Conservation (phyloP, 805 yeast genomes). For the Maudiozyma serrabonitensis region DNA sequence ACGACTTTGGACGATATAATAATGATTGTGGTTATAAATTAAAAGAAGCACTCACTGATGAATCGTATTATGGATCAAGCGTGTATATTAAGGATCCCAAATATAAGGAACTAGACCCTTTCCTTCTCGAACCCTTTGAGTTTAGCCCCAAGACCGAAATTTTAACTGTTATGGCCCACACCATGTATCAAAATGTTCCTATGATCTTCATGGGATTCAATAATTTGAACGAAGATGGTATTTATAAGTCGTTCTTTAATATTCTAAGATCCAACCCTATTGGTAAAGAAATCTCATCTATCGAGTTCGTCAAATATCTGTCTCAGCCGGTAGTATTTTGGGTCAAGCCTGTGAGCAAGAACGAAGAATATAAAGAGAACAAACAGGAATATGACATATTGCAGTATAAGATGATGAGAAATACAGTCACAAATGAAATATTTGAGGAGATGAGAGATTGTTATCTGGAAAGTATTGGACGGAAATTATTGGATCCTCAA, state of each 20-base stretch:
- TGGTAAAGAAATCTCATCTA: background rate
- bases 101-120: background rate
- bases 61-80: too few relatives aligned
- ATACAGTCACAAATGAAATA: background rate
- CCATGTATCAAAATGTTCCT: background rate
- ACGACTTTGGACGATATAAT: too few relatives aligned
- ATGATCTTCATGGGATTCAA: background rate
- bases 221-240: background rate
- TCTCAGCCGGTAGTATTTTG: background rate
- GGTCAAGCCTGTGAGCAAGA: background rate
- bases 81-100: too few relatives aligned
- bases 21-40: too few relatives aligned
- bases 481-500: background rate
- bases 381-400: background rate
- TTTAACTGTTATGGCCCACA: too few relatives aligned
- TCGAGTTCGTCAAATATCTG: background rate
- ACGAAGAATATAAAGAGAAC: too few relatives aligned
- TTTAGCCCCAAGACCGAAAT: too few relatives aligned
- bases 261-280: background rate
- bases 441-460: background rate
- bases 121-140: background rate
- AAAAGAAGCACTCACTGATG: too few relatives aligned
- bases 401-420: background rate
- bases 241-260: too few relatives aligned
- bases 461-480: background rate